Conservation (phyloP, 345 rosid species). For the Laguncularia racemosa region DNA sequence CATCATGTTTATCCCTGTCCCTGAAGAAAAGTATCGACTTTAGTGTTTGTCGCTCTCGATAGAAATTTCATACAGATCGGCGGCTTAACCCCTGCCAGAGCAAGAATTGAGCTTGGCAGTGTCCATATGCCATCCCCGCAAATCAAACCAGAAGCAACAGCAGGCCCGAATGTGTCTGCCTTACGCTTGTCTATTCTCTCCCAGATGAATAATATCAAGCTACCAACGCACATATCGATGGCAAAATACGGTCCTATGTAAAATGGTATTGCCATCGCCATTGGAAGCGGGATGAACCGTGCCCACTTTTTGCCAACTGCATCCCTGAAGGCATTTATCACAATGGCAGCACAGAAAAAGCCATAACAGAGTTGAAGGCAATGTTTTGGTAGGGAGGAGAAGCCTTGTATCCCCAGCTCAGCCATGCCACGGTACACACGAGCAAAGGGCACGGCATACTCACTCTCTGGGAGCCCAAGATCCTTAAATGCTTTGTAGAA, state of each 20-base stretch:
- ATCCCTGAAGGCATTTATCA: constrained; percentile 23
- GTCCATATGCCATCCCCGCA: constrained; percentile 37
- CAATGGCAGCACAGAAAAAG: constrained; percentile 25
- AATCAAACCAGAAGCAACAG: constrained; percentile 34
- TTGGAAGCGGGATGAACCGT: constrained; percentile 28
- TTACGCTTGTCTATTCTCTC: constrained; percentile 18
- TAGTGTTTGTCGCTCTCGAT: constrained; percentile 7
- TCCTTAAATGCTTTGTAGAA: constrained; percentile 22
- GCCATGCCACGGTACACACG: constrained; percentile 12
- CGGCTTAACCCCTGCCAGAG: constrained; percentile 26
- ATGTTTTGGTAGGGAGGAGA: constrained; percentile 14
- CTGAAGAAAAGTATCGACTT: constrained; percentile 7
- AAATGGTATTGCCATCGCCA: constrained; percentile 42
- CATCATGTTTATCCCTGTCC: too few species aligned
- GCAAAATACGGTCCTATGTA: constrained; percentile 34
- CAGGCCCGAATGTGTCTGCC: constrained; percentile 19
- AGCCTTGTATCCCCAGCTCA: constrained; percentile 12
- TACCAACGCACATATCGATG: constrained; percentile 39
- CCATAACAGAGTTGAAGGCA: constrained; percentile 27
- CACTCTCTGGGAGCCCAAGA: constrained; percentile 5
- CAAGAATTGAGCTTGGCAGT: constrained; percentile 22
- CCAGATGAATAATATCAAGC: constrained; percentile 26
- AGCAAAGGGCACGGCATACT: constrained; percentile 7
- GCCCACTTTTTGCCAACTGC: neutral
- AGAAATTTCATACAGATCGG: constrained; percentile 43